These are phyloP conservation scores for Chrysophaeum taylorii DNA, from an alignment of 352 stramenopile species.

Conservation along the genomic window DNA sequence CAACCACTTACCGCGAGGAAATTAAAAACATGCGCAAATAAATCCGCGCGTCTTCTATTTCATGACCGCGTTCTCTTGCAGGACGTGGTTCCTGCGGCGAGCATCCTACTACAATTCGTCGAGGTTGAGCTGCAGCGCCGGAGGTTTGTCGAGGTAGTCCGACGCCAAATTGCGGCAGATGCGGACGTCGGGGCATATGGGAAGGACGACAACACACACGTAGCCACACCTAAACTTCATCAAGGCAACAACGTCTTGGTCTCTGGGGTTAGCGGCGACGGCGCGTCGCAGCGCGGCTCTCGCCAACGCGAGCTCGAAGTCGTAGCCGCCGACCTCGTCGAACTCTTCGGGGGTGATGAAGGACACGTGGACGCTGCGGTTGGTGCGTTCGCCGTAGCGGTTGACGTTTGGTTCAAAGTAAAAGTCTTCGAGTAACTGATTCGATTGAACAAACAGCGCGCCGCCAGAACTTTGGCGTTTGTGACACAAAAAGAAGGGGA, in stretches of 20 bases:
- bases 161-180: not conserved
- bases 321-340: not conserved
- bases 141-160: not conserved
- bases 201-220: not conserved
- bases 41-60: too few species aligned
- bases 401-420: not conserved
- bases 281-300: too few species aligned
- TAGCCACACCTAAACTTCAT: not conserved
- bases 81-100: too few species aligned
- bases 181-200: not conserved
- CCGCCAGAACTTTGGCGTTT: not conserved
- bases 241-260: too few species aligned
- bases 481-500: not conserved
- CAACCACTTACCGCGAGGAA: too few species aligned
- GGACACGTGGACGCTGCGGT: not conserved
- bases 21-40: too few species aligned
- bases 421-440: not conserved
- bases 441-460: not conserved
- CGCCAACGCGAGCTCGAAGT: constrained; percentile 3
- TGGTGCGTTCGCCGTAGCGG: not conserved
- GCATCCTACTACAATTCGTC: too few species aligned
- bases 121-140: constrained; percentile 4
- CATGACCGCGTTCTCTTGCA: too few species aligned
- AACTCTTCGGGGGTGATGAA: constrained; percentile 4
- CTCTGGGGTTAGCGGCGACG: too few species aligned